Conservation (phyloP, 495 filamentous ascomycete genomes). For the Aspergillus indologenus region DNA sequence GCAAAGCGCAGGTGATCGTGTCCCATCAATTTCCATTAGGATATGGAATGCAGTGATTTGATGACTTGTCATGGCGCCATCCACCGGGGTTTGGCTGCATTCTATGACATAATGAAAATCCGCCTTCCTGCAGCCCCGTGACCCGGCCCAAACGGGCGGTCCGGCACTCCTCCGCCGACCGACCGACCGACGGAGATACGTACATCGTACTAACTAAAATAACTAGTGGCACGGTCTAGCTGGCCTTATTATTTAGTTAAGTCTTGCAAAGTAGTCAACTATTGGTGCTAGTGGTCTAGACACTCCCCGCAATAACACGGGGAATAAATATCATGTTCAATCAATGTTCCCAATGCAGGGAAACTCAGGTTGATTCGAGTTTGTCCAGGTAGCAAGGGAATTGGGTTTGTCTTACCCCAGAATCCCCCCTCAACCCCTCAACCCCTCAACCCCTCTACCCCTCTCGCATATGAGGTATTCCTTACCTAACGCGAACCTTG, state of each 20-base stretch:
- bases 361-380: no score
- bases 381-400: neutral
- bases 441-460: no score
- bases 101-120: conserved; percentile 34
- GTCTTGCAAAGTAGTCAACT: neutral
- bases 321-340: no score
- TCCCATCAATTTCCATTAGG: conserved; percentile 10
- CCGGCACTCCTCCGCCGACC: conserved; percentile 23
- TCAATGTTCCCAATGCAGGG: no score
- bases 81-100: conserved; percentile 10
- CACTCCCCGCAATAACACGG: no score
- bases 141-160: conserved; percentile 25
- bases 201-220: no score
- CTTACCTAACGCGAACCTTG: neutral
- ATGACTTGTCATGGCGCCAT: conserved; percentile 11
- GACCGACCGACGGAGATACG: no score
- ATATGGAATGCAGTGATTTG: conserved; percentile 13
- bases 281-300: neutral
- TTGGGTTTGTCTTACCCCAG: neutral
- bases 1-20: neutral
- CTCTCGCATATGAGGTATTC: no score
- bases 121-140: conserved; percentile 19
- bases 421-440: neutral
- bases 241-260: no score
- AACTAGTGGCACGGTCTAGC: no score